These are phyloP conservation scores for Tetradesmus lagerheimii DNA, from an alignment of 139 green algal genomes.

Conservation along the genomic window DNA sequence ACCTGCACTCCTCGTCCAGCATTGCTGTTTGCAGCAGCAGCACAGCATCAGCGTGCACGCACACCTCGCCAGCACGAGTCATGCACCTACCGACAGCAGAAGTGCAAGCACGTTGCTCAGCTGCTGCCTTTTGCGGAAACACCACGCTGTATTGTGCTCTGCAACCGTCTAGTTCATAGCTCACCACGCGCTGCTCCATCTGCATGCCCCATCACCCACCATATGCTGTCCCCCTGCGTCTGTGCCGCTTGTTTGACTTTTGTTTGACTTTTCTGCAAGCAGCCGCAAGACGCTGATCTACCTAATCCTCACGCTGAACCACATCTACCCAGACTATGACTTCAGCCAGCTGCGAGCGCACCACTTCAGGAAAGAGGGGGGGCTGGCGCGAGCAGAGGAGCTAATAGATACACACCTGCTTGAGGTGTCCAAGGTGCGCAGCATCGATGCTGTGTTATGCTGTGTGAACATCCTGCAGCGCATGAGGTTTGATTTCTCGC, in stretches of 20 bases:
- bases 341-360: conserved; percentile 92
- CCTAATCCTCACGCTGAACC: conserved; percentile 98
- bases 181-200: background rate
- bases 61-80: background rate
- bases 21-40: conserved; percentile 7
- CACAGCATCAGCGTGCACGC: background rate
- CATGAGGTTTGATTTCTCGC: no score
- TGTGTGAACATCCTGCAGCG: no score
- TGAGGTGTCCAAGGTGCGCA: conserved; percentile 86
- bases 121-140: no score
- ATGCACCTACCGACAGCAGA: background rate
- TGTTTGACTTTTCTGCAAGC: conserved; percentile 11
- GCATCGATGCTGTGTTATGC: no score
- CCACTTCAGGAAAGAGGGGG: conserved; percentile 94
- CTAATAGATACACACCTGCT: conserved; percentile 89
- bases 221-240: background rate
- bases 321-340: conserved; percentile 98
- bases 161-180: no score
- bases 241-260: background rate
- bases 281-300: conserved; percentile 98
- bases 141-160: no score
- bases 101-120: background rate
- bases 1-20: background rate
- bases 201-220: background rate
- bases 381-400: conserved; percentile 80